Conservation (phyloP, 495 filamentous ascomycete species). For the Penicillium herquei region DNA sequence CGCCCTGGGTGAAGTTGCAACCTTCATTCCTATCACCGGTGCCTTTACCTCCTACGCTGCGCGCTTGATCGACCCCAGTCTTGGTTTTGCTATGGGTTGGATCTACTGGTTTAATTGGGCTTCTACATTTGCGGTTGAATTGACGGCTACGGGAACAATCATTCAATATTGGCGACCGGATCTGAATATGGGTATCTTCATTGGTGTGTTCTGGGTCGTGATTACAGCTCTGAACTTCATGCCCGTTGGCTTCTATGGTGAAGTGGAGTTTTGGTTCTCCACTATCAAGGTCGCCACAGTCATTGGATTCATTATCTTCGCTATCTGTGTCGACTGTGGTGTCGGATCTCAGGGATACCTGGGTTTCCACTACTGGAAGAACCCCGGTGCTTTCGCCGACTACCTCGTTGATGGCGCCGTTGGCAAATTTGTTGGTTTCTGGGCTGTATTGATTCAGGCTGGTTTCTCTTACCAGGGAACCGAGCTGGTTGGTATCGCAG, state of each 20-base stretch:
- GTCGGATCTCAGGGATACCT: slow-evolving; percentile 50
- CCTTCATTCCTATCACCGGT: slow-evolving; percentile 67
- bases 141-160: slow-evolving; percentile 63
- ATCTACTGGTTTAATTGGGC: slow-evolving; percentile 56
- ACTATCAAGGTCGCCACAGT: slow-evolving; percentile 56
- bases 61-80: slow-evolving; percentile 62
- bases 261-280: slow-evolving; percentile 62
- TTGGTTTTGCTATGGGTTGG: slow-evolving; percentile 73
- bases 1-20: slow-evolving; percentile 63
- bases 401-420: slow-evolving; percentile 55
- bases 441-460: slow-evolving; percentile 45
- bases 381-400: slow-evolving; percentile 61
- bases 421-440: slow-evolving; percentile 39
- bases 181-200: slow-evolving; percentile 60
- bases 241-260: slow-evolving; percentile 46
- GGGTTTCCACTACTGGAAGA: slow-evolving; percentile 60
- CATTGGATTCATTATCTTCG: slow-evolving; percentile 55
- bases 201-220: slow-evolving; percentile 62
- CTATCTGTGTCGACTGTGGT: slow-evolving; percentile 58
- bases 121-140: slow-evolving; percentile 63
- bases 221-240: slow-evolving; percentile 61
- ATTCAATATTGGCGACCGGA: slow-evolving; percentile 63
- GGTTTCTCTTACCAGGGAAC: slow-evolving; percentile 64
- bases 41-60: slow-evolving; percentile 67
- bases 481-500: slow-evolving; percentile 63